Evolutionary conservation across 441 rosid genomes (phyloP), one percentile per base, ranked within the genome.

Genomic region (Bocquillonia castaneifolia): DNA sequence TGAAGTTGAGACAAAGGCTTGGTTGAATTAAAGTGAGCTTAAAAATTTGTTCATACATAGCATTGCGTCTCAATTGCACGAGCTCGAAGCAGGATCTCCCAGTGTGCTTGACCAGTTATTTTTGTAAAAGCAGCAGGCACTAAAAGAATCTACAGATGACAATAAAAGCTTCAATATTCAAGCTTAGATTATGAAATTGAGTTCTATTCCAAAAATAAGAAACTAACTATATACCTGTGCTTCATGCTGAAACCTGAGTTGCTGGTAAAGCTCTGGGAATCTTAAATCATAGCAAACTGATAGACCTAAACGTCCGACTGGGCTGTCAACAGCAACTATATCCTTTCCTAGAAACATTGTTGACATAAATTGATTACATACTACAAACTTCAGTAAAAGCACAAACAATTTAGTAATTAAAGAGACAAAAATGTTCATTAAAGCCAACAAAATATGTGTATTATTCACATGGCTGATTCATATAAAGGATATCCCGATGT

Each of bases 231-330:
- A 54, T 68, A 87, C 97, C 89, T 89, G 93, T 67, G 96, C 89
- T 61, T 80, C 83, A 9, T 88, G 92, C 52, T 86, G 81, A 72
- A 94, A 91, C 63, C 99, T 81, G 37, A 94, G 84, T 82, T 87
- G 87, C 82, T 91, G 97, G 78, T 94, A 91, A 68, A 91, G 82
- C 77, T 87, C 96, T 1, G 97, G 97, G 73, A 94, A 94, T 79
- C 99, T 91, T 84, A 94, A 70, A 78, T 94, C 99, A 66, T 94
- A 94, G 82, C 99, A 94, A 50, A 90, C 94, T 15, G 99, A 83
- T 70, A 90, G 79, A 66, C 97, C 97, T 80, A 94, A 85, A 50
- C 89, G 83, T 62, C 97, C 99, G 40, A 79, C 39, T 7, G 99
- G 97, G 75, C 97, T 91, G 78, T 88, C 97, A 31, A 85, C 81